Evolutionary conservation across 148 eudicot species (phyloP), one percentile per base, ranked within the genome.

Genomic region (Rhododendron kiyosumense): DNA sequence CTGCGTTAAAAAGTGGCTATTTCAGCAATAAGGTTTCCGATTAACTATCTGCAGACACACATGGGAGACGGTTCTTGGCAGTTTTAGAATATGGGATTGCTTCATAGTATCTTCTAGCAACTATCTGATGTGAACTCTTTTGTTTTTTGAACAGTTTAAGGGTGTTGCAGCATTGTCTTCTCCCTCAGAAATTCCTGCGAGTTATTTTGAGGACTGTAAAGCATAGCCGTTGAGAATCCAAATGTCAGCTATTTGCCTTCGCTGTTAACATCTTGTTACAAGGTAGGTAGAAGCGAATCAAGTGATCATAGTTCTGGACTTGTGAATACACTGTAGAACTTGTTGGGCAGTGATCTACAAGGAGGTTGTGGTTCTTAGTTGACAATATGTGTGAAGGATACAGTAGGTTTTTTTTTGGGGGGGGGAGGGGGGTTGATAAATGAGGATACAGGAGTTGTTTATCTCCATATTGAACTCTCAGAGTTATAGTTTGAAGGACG

Each of bases 101-200:
- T 28, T 34, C 59, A 17, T 49, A 5, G 45, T 41, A 7, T 48
- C 13, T 57, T 32, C 12, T 22, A 45, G 14, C 22, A 43, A 34
- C 20, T 24, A 65, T 74, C 49, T 71, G 81, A 52, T 49, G 12
- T 79, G 46, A 32, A 22, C 5, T 75, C 24, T 85, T 78, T 75
- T 38, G 28, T 71, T 41, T 28, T 41, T 73, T 36, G 79, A 84
- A 79, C 93, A 91, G 93, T 90, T 88, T 84, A 88, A 87, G 88
- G 12, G 86, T 78, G 93, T 91, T 36, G 89, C 93, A 20, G 73
- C 87, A 52, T 79, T 91, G 83, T 15, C 13, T 32, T 84, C 88
- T 45, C 92, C 85, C 75, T 61, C 76, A 26, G 91, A 87, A 76
- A 67, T 91, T 83, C 90, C 91, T 82, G 59, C 32, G 28, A 54